Percentiles rank a stretch among this genome's conserved stretches.
phyloP scores from a whole-genome alignment of 306 rosid genomes.

The Astragalus membranaceus region DNA sequence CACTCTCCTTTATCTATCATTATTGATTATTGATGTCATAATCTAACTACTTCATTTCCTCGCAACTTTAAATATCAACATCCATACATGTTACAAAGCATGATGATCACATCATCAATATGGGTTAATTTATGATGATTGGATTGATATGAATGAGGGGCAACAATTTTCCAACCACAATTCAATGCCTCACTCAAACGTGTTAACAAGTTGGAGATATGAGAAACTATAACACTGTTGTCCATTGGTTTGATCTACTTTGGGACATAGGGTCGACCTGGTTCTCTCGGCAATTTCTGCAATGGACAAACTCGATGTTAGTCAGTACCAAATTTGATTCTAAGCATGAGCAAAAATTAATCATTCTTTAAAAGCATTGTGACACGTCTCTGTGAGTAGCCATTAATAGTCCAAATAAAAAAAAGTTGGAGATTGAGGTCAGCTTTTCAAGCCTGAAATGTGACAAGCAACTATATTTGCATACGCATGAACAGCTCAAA shows the following conservation, averaged over 20 bases:
- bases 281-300: too few relatives aligned
- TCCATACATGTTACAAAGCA: not conserved
- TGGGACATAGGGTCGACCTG: too few relatives aligned
- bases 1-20: slow-evolving; percentile 5
- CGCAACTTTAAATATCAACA: not conserved
- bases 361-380: too few relatives aligned
- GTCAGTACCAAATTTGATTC: too few relatives aligned
- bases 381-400: too few relatives aligned
- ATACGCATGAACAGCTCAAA: slow-evolving; percentile 23
- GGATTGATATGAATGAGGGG: not conserved
- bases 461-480: slow-evolving; percentile 8
- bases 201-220: not conserved
- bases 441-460: not conserved
- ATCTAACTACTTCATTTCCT: slow-evolving; percentile 14
- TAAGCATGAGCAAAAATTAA: too few relatives aligned
- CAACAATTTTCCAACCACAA: slow-evolving; percentile 14
- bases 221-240: not conserved
- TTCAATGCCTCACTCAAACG: slow-evolving; percentile 7
- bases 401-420: too few relatives aligned
- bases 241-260: too few relatives aligned
- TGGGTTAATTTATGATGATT: slow-evolving; percentile 18
- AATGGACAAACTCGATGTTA: too few relatives aligned
- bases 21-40: slow-evolving; percentile 25
- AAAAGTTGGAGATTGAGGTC: not conserved
- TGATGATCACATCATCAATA: not conserved